phyloP scores from a whole-genome alignment of 257 asterid genomes.

The Salvia miltiorrhiza region DNA sequence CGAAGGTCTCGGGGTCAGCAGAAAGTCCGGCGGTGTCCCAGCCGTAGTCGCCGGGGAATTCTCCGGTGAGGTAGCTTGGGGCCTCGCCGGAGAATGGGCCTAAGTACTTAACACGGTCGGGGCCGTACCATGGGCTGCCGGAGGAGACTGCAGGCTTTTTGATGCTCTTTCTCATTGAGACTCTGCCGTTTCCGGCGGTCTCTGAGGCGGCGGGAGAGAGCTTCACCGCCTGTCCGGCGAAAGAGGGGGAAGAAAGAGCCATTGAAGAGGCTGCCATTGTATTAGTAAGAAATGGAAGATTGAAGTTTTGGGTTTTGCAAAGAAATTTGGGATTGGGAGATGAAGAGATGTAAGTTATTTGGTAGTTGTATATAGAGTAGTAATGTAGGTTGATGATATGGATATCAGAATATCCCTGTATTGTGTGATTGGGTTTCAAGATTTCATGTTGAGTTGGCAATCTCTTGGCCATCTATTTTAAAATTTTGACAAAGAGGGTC shows the following conservation, averaged over 20 bases:
- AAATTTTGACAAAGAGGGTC: too few relatives aligned
- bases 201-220: conserved; percentile 33
- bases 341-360: neutral
- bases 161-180: conserved; percentile 43
- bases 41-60: conserved; percentile 48
- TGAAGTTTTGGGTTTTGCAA: neutral
- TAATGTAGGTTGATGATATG: conserved; percentile 7
- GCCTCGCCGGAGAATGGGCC: conserved; percentile 47
- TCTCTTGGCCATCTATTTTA: neutral
- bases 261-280: conserved; percentile 49
- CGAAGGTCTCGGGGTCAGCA: conserved; percentile 43
- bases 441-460: conserved; percentile 8
- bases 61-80: conserved; percentile 44
- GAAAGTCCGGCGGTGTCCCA: conserved; percentile 53
- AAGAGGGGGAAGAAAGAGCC: conserved; percentile 57
- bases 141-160: conserved; percentile 34
- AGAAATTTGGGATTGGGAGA: neutral
- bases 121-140: conserved; percentile 47
- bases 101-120: conserved; percentile 39
- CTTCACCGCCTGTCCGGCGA: conserved; percentile 45
- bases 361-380: conserved; percentile 3
- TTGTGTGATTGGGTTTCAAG: conserved; percentile 20
- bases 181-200: conserved; percentile 37
- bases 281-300: neutral
- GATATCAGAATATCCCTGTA: conserved; percentile 5